phyloP scores from a whole-genome alignment of 306 rosid species.

The Lathyrus oleraceus region DNA sequence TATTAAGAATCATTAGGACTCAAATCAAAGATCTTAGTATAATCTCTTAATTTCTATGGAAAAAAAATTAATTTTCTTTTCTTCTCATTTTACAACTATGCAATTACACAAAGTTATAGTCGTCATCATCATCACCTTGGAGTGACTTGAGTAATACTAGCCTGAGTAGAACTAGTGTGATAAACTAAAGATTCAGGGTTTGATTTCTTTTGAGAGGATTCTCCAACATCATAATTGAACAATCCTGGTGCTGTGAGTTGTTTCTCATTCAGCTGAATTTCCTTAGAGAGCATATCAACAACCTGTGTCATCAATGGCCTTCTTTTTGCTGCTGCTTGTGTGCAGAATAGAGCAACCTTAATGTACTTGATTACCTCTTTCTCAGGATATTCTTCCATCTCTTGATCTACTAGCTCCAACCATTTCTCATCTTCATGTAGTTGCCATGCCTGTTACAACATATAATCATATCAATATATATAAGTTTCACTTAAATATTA shows the following conservation, averaged over 20 bases:
- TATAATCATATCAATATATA: neutral
- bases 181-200: constrained; percentile 21
- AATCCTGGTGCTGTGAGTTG: constrained; percentile 77
- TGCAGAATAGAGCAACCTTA: constrained; percentile 92
- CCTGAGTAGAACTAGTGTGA: constrained; percentile 44
- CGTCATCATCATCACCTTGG: constrained; percentile 57
- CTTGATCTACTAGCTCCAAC: constrained; percentile 73
- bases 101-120: neutral
- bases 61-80: neutral
- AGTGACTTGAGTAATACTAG: constrained; percentile 54
- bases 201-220: constrained; percentile 50
- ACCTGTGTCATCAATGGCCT: constrained; percentile 83
- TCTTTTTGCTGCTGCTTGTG: constrained; percentile 71
- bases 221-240: constrained; percentile 47
- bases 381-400: constrained; percentile 60
- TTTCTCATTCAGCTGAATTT: constrained; percentile 67
- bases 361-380: constrained; percentile 70
- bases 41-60: neutral
- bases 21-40: neutral
- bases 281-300: constrained; percentile 79
- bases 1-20: neutral
- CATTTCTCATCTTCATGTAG: constrained; percentile 70
- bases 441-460: constrained; percentile 76
- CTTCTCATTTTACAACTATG: neutral
- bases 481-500: neutral